Evolutionary conservation across 2,329 filamentous ascomycete genomes (phyloP).

Genomic region (Hirsutella minnesotensis): DNA sequence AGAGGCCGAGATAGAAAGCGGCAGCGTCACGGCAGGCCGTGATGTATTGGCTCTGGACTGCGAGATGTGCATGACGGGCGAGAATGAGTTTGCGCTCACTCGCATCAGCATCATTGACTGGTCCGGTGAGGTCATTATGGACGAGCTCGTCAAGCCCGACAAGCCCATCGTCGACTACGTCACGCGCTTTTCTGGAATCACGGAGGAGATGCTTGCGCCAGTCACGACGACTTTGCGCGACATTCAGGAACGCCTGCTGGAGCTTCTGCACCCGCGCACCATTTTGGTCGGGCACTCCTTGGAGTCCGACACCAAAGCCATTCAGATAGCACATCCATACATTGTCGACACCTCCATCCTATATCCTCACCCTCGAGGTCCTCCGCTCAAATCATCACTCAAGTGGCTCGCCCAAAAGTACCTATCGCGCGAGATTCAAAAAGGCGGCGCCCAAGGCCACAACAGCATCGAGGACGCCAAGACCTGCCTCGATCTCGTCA

Average conservation of each 20-base stretch:
- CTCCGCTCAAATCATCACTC: constrained; percentile 79
- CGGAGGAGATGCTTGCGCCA: constrained; percentile 65
- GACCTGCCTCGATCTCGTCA: constrained; percentile 84
- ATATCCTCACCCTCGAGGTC: constrained; percentile 81
- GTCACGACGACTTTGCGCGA: constrained; percentile 76
- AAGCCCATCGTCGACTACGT: constrained; percentile 88
- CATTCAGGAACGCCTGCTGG: constrained; percentile 66
- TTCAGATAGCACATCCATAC: constrained; percentile 82
- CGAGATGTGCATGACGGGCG: constrained; percentile 90
- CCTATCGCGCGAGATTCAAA: constrained; percentile 78
- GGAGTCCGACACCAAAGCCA: constrained; percentile 71
- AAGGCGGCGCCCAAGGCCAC: constrained; percentile 62
- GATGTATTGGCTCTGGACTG: constrained; percentile 78
- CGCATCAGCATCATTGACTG: constrained; percentile 80
- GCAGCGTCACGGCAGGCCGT: constrained; percentile 73
- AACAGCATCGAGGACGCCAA: constrained; percentile 87
- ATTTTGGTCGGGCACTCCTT: constrained; percentile 74
- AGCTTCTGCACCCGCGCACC: constrained; percentile 58
- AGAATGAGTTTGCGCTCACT: constrained; percentile 70
- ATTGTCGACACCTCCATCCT: constrained; percentile 85
- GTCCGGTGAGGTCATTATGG: constrained; percentile 71
- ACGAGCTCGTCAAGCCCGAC: constrained; percentile 84
- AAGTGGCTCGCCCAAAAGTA: constrained; percentile 86
- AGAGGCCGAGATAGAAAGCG: constrained; percentile 61
- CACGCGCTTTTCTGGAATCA: constrained; percentile 87